Percentiles rank a stretch among this genome's conserved stretches.
These are phyloP conservation scores for Gnomoniopsis sp. DNA, from an alignment of 2,329 filamentous ascomycete species.

Conservation along the genomic window DNA sequence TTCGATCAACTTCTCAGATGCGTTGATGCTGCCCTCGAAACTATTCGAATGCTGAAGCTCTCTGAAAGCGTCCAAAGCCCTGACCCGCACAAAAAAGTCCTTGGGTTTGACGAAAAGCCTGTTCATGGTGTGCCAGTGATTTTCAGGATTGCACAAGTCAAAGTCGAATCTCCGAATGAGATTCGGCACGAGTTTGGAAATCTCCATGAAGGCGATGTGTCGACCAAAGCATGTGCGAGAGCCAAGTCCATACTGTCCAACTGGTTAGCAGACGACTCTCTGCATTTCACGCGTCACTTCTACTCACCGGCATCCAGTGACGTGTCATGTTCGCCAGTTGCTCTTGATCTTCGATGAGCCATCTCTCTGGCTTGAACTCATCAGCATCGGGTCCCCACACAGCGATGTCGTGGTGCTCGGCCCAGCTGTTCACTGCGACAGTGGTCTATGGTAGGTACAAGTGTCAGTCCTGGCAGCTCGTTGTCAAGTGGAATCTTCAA, in stretches of 20 bases:
- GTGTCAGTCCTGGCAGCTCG: too few relatives aligned
- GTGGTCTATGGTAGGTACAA: constrained; percentile 22
- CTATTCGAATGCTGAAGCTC: too few relatives aligned
- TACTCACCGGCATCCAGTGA: constrained; percentile 19
- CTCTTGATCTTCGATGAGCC: background rate
- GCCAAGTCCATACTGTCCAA: constrained; percentile 30
- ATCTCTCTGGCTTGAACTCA: constrained; percentile 32
- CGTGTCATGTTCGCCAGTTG: constrained; percentile 34
- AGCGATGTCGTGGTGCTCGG: constrained; percentile 36
- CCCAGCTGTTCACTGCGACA: constrained; percentile 41
- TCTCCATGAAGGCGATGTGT: constrained; percentile 34
- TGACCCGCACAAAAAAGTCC: too few relatives aligned
- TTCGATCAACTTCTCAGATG: too few relatives aligned
- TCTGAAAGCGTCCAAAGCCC: too few relatives aligned
- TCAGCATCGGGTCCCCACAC: constrained; percentile 38
- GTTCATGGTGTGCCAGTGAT: too few relatives aligned
- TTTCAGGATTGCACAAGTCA: too few relatives aligned
- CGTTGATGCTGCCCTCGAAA: too few relatives aligned
- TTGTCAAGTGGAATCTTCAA: too few relatives aligned
- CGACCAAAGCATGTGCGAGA: constrained; percentile 34
- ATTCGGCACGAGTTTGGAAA: constrained; percentile 31
- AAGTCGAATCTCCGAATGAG: background rate
- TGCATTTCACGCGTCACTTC: too few relatives aligned
- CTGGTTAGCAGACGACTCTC: background rate
- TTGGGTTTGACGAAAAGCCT: too few relatives aligned